Evolutionary conservation across 1,139 yeast species (phyloP).

Genomic region (Scheffersomyces titani): DNA sequence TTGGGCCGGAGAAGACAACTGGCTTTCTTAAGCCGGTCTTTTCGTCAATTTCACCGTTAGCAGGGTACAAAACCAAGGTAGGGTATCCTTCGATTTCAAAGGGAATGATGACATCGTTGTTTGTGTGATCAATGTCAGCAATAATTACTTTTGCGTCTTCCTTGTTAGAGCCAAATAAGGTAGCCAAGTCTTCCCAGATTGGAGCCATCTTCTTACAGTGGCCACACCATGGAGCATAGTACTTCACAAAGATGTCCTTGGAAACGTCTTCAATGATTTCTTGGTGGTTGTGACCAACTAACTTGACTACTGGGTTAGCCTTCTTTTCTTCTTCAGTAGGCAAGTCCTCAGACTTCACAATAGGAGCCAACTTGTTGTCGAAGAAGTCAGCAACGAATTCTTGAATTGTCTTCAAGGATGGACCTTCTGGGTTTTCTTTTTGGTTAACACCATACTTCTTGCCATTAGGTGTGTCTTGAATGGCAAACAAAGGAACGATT

Average conservation of each 20-base stretch:
- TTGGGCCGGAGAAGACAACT: conserved; percentile 64
- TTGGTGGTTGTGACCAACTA: conserved; percentile 86
- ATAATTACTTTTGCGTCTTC: conserved; percentile 58
- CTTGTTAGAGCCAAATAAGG: conserved; percentile 53
- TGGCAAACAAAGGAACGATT: conserved; percentile 86
- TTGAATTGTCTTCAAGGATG: conserved; percentile 44
- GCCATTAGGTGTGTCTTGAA: conserved; percentile 70
- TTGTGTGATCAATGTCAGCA: conserved; percentile 88
- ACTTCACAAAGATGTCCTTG: conserved; percentile 90
- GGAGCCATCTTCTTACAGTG: conserved; percentile 98
- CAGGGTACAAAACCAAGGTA: conserved; percentile 89
- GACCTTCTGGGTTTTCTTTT: conserved; percentile 42
- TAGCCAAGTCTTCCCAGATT: conserved; percentile 83
- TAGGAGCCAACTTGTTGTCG: conserved; percentile 68
- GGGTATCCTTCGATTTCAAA: conserved; percentile 84
- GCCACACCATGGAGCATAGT: conserved; percentile 99
- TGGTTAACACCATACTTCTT: conserved; percentile 73
- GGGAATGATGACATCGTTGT: conserved; percentile 78
- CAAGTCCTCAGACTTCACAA: conserved; percentile 80
- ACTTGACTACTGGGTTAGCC: conserved; percentile 69
- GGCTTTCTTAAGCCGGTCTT: conserved; percentile 60
- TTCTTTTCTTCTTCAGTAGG: conserved; percentile 71
- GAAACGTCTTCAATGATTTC: conserved; percentile 63
- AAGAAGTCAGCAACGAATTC: conserved; percentile 65
- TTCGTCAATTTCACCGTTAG: conserved; percentile 71